These are phyloP conservation scores for Talaromyces borbonicus DNA, from an alignment of 495 filamentous ascomycete species.

Conservation along the genomic window DNA sequence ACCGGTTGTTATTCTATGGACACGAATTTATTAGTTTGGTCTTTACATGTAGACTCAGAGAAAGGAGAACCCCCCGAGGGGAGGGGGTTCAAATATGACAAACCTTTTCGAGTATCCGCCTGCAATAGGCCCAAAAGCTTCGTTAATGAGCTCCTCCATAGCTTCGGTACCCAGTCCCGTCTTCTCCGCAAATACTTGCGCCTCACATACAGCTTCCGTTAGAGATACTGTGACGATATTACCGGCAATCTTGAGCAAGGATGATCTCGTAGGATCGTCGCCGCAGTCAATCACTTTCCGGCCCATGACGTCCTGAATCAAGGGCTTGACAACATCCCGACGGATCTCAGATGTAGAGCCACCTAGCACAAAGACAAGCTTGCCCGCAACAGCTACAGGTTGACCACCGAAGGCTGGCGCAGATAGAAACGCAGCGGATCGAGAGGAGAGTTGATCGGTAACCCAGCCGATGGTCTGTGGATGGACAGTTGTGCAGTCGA, in stretches of 20 bases:
- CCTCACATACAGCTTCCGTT: slow-evolving; percentile 44
- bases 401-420: slow-evolving; percentile 39
- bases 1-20: slow-evolving; percentile 30
- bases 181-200: slow-evolving; percentile 46
- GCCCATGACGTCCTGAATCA: slow-evolving; percentile 38
- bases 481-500: slow-evolving; percentile 40
- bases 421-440: slow-evolving; percentile 28
- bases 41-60: not conserved
- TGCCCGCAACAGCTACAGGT: slow-evolving; percentile 33
- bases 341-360: slow-evolving; percentile 22
- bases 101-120: slow-evolving; percentile 40
- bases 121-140: slow-evolving; percentile 41
- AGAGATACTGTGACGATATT: slow-evolving; percentile 39
- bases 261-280: slow-evolving; percentile 35
- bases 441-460: slow-evolving; percentile 23
- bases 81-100: too few relatives aligned
- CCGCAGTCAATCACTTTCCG: slow-evolving; percentile 38
- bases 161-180: slow-evolving; percentile 39
- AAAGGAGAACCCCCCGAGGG: too few relatives aligned
- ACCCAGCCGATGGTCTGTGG: slow-evolving; percentile 29
- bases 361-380: slow-evolving; percentile 38
- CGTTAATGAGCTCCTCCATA: slow-evolving; percentile 41
- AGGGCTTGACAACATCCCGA: slow-evolving; percentile 27
- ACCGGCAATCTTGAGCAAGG: slow-evolving; percentile 39
- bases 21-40: not conserved